Percentiles rank a stretch among this genome's conserved stretches.
Conservation (phyloP, 148 eudicot genomes). For the Pharnaceum exiguum region DNA sequence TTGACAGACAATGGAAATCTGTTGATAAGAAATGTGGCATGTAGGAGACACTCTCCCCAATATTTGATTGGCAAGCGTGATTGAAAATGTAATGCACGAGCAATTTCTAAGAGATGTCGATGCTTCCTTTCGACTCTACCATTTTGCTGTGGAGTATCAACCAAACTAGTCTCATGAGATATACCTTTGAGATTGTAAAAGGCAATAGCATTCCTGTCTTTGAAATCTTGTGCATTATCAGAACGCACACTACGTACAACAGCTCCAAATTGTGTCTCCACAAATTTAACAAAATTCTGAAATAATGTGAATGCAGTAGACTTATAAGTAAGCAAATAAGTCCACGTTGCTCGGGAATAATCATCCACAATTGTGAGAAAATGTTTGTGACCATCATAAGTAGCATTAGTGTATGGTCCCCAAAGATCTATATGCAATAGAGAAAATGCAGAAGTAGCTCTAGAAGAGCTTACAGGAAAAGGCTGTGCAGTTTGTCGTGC, state of each 20-base stretch:
- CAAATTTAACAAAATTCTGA: background rate
- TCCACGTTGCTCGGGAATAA: background rate
- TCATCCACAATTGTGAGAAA: background rate
- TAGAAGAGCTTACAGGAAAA: background rate
- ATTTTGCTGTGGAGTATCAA: background rate
- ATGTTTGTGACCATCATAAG: background rate
- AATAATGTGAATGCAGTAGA: background rate
- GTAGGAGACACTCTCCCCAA: background rate
- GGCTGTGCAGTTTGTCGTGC: background rate
- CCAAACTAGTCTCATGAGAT: background rate
- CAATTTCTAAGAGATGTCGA: too few species aligned
- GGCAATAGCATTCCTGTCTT: background rate
- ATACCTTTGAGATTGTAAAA: background rate
- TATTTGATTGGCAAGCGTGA: too few species aligned
- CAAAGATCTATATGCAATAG: background rate
- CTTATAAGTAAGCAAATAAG: background rate
- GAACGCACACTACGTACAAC: background rate
- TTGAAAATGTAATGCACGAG: too few species aligned
- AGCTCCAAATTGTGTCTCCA: background rate
- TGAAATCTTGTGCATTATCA: background rate
- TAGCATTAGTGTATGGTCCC: constrained; percentile 1
- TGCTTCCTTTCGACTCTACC: too few species aligned
- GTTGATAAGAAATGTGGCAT: background rate
- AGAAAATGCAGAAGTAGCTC: background rate
- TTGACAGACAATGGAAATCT: background rate